These are phyloP conservation scores for Alternaria postmessia DNA, from an alignment of 2,329 filamentous ascomycete species.

Conservation along the genomic window DNA sequence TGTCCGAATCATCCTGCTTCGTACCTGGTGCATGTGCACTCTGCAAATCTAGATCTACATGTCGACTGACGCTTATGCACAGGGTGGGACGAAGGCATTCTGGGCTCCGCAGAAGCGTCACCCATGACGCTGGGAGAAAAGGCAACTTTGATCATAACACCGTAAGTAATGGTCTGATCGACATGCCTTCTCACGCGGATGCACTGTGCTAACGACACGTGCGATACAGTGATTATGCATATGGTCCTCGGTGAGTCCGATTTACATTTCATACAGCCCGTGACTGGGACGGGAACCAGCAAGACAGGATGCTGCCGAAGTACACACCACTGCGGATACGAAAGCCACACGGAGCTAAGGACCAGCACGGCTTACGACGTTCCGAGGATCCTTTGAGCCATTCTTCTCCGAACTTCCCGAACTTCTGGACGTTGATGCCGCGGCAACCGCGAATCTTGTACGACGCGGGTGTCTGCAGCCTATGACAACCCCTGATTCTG, in stretches of 20 bases:
- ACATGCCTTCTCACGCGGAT: background rate
- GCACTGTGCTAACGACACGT: constrained; percentile 25
- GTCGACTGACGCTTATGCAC: constrained; percentile 30
- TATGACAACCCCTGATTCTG: background rate
- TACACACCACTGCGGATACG: background rate
- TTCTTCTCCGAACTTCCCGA: background rate
- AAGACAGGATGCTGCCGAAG: constrained; percentile 4
- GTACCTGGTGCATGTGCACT: constrained; percentile 7
- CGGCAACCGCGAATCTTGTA: constrained; percentile 7
- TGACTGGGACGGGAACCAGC: constrained; percentile 5
- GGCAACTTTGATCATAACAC: constrained; percentile 81
- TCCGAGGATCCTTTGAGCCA: background rate
- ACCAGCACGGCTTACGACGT: background rate
- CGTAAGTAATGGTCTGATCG: constrained; percentile 59
- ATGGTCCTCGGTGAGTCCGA: constrained; percentile 47
- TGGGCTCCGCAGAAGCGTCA: constrained; percentile 41
- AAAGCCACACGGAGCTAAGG: background rate
- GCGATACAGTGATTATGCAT: constrained; percentile 47
- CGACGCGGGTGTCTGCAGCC: constrained; percentile 8
- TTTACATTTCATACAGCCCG: constrained; percentile 3
- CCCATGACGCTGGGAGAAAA: constrained; percentile 93
- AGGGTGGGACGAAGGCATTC: constrained; percentile 74
- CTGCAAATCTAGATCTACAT: constrained; percentile 10
- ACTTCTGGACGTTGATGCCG: background rate
- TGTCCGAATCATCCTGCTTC: constrained; percentile 4